These are phyloP conservation scores for Wickerhamomyces queroliae DNA, from an alignment of 805 yeast species.

Conservation along the genomic window DNA sequence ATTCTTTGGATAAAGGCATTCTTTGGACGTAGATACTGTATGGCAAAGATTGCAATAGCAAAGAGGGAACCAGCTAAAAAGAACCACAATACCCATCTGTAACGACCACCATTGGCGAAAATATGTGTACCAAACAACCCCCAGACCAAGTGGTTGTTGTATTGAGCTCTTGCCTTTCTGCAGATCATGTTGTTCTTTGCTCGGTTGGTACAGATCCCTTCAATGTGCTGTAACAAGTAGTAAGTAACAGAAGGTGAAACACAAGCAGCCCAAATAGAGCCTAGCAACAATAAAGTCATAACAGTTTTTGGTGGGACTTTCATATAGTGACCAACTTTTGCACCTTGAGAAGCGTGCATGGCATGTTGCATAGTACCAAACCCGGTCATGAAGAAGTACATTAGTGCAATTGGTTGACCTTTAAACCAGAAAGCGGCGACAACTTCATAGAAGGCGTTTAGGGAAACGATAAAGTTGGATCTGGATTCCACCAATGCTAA, in stretches of 20 bases:
- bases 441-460: constrained; percentile 60
- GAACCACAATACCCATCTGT: constrained; percentile 51
- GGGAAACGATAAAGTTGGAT: constrained; percentile 55
- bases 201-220: constrained; percentile 41
- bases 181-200: too few relatives aligned
- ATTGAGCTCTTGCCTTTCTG: too few relatives aligned
- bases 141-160: too few relatives aligned
- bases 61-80: constrained; percentile 51
- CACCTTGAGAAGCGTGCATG: constrained; percentile 44
- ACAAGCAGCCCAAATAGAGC: constrained; percentile 38
- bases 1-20: constrained; percentile 34
- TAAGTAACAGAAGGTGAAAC: constrained; percentile 37
- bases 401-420: constrained; percentile 53
- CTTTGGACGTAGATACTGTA: constrained; percentile 31
- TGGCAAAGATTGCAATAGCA: constrained; percentile 34
- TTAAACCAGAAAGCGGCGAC: too few relatives aligned
- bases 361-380: constrained; percentile 51
- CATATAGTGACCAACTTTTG: constrained; percentile 61
- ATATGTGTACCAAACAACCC: too few relatives aligned
- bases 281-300: constrained; percentile 40
- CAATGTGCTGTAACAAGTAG: constrained; percentile 33
- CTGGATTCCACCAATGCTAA: constrained; percentile 56
- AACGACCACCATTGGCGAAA: constrained; percentile 42
- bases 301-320: constrained; percentile 58
- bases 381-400: constrained; percentile 55